A percentile compares a stretch with the other conserved stretches of the same genome.
Conservation (phyloP, 306 rosid species). For the Albizia julibrissin region DNA sequence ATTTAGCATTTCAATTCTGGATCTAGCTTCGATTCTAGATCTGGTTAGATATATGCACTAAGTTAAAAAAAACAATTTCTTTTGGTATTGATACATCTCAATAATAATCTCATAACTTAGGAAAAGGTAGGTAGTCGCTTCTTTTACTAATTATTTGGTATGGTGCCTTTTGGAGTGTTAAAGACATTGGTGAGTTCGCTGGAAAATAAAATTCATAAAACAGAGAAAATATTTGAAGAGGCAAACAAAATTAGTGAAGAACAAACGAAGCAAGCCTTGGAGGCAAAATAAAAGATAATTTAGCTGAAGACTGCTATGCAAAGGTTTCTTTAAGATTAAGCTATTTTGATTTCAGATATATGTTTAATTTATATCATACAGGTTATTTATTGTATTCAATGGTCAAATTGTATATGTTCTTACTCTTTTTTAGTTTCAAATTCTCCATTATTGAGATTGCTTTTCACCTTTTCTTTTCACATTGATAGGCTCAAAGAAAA, state of each 20-base stretch:
- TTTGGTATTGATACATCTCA: too few relatives aligned
- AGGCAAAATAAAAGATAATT: slow-evolving; percentile 89
- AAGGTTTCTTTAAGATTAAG: slow-evolving; percentile 56
- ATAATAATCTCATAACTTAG: too few relatives aligned
- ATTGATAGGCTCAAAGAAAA: slow-evolving; percentile 85
- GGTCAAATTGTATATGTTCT: slow-evolving; percentile 8
- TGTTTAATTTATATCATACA: slow-evolving; percentile 24
- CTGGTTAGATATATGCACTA: too few relatives aligned
- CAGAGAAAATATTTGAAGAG: slow-evolving; percentile 86
- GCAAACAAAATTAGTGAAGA: slow-evolving; percentile 89
- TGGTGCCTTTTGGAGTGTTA: slow-evolving; percentile 41
- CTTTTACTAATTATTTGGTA: too few relatives aligned
- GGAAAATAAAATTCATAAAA: slow-evolving; percentile 86
- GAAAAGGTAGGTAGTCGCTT: too few relatives aligned
- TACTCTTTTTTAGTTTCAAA: slow-evolving; percentile 2
- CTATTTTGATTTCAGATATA: slow-evolving; percentile 27
- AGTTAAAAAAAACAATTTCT: too few relatives aligned
- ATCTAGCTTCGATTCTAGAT: too few relatives aligned
- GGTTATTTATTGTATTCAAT: slow-evolving; percentile 11
- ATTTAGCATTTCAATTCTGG: too few relatives aligned
- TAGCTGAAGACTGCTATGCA: slow-evolving; percentile 92
- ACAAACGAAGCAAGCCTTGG: slow-evolving; percentile 91
- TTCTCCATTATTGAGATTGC: slow-evolving; percentile 32
- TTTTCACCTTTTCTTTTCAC: slow-evolving; percentile 32
- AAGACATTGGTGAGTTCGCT: slow-evolving; percentile 88